Base-by-base conservation (phyloP, 1,139 yeast species). In the Lodderomyces metapsilosis region DNA sequence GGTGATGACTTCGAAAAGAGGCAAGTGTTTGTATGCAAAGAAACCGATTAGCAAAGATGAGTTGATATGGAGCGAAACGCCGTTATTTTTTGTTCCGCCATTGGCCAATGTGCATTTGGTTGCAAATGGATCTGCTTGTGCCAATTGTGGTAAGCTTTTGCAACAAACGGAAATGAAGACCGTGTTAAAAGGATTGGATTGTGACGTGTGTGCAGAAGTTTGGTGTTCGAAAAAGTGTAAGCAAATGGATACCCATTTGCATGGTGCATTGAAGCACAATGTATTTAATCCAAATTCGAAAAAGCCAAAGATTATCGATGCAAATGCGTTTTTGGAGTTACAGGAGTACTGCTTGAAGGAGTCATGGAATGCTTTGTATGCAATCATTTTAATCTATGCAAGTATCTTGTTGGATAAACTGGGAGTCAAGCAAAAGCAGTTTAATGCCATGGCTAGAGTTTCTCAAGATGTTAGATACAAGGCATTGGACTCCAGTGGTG, bases 141-240 rank as follows among this genome's bases (percentile, higher is more conserved):
- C 91, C 1, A 76, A 77, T 54, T 91, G 98, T 66, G 91, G 95
- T 1, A 74, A 76, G 36, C 71, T 84, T 3, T 64, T 85, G 37
- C 72, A 74, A 21, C 57, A 56, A 39, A 40, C 56, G 3, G 51
- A 50, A 23, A 57, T 61, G 7, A 42, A 68, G 54, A 48, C 59
- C 2, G 61, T 74, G 11, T 62, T 71, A 47, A 71, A 68, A 50
- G 84, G 87, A 2, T 68, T 84, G 40, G 88, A 82, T 48, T 87
- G 95, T 57, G 72, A 76, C 43, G 71, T 74, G 12, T 88, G 96
- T 57, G 61, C 74, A 9, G 82, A 78, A 40, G 66, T 82, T 35
- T 88, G 95, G 95, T 88, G 96, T 58, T 76, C 84, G 10, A 66
- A 65, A 37, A 59, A 58, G 10, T 88, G 96, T 64, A 82, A 83